phyloP scores from a whole-genome alignment of 2,329 filamentous ascomycete genomes.

The Fusarium nanum region DNA sequence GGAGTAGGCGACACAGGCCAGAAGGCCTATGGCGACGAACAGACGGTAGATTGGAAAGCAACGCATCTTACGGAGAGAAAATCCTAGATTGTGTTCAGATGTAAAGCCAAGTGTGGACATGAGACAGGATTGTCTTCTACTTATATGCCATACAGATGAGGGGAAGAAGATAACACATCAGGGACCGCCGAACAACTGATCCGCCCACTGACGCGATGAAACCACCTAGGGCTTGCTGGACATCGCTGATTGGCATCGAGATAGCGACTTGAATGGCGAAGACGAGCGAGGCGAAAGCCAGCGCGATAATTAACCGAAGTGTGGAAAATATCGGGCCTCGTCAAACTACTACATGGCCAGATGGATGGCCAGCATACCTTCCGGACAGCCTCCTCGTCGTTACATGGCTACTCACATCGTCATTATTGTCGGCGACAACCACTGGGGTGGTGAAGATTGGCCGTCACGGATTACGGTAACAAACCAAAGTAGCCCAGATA shows the following conservation, averaged over 20 bases:
- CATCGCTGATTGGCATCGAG: background rate
- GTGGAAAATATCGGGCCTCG: no score
- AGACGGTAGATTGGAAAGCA: background rate
- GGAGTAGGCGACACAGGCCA: background rate
- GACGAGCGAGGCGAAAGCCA: background rate
- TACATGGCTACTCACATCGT: background rate
- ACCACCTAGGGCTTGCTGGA: rapidly evolving
- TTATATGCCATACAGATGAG: background rate
- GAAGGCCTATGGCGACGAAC: background rate
- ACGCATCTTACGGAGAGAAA: background rate
- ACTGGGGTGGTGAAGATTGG: background rate
- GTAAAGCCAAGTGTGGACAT: background rate
- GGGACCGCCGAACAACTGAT: background rate
- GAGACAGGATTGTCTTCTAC: background rate
- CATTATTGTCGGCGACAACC: background rate
- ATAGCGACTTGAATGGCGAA: background rate
- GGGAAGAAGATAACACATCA: background rate
- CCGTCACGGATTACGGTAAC: background rate
- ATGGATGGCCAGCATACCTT: background rate
- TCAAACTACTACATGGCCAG: background rate
- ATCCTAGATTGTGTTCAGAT: background rate
- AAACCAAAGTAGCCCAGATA: background rate
- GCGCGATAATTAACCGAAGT: background rate
- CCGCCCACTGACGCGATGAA: no score
- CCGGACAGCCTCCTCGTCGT: background rate